A percentile compares a stretch with the other conserved stretches of the same genome.
Conservation (phyloP, 768 basidiomycete species). For the Naganishia randhawae region DNA sequence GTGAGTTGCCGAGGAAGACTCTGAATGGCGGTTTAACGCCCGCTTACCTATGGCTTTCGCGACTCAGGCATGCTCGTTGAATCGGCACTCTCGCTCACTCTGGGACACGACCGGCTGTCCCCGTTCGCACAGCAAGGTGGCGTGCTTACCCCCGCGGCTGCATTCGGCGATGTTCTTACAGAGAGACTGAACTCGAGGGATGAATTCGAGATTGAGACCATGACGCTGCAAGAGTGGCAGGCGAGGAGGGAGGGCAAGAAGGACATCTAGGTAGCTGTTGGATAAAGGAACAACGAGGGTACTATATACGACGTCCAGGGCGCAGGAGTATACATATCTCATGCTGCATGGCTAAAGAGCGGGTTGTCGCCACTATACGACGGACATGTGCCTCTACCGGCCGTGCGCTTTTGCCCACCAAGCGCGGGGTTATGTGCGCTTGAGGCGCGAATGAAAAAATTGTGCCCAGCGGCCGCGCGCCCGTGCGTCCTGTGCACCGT, state of each 20-base stretch:
- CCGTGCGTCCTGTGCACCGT: background rate
- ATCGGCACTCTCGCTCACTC: conserved; percentile 67
- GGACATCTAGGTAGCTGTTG: conserved; percentile 11
- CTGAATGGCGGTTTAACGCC: background rate
- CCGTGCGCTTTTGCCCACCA: background rate
- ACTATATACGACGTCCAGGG: background rate
- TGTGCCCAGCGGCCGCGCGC: too few species aligned
- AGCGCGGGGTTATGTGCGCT: background rate
- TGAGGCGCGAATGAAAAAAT: conserved; percentile 7
- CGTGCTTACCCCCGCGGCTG: conserved; percentile 75
- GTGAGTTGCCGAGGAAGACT: conserved; percentile 31
- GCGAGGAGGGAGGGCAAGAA: conserved; percentile 15
- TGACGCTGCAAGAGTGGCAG: conserved; percentile 29
- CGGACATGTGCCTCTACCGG: background rate
- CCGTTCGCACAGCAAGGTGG: conserved; percentile 65
- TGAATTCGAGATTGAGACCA: conserved; percentile 32
- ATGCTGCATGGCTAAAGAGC: too few species aligned
- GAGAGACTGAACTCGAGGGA: conserved; percentile 54
- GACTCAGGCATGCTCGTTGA: conserved; percentile 69
- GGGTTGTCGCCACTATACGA: background rate
- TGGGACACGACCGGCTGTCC: conserved; percentile 59
- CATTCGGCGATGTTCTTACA: conserved; percentile 67
- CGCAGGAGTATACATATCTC: too few species aligned
- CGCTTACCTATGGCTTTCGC: background rate
- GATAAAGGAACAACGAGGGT: background rate